Evolutionary conservation across 768 basidiomycete species (phyloP).

Genomic region (Boletus pseudopeckii): DNA sequence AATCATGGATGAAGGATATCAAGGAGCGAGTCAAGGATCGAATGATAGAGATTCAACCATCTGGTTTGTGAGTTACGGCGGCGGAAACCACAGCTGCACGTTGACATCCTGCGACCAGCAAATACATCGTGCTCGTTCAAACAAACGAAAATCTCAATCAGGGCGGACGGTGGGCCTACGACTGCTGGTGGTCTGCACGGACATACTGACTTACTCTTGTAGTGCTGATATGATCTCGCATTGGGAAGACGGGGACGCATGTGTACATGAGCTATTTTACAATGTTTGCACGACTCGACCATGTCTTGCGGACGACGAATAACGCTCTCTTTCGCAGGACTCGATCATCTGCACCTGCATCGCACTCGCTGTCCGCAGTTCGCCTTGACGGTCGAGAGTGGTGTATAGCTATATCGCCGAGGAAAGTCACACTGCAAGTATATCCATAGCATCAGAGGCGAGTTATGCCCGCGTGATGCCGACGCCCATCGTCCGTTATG

Average conservation of each 20-base stretch:
- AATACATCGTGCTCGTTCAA: slow-evolving; percentile 84
- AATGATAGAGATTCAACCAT: slow-evolving; percentile 79
- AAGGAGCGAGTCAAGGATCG: slow-evolving; percentile 81
- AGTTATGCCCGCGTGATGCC: slow-evolving; percentile 17
- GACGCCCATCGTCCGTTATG: slow-evolving; percentile 13
- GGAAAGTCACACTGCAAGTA: slow-evolving; percentile 18
- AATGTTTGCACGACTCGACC: slow-evolving; percentile 52
- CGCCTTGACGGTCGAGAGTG: slow-evolving; percentile 24
- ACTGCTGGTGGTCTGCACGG: slow-evolving; percentile 1
- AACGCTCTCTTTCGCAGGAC: slow-evolving; percentile 47
- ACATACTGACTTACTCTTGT: slow-evolving; percentile 3
- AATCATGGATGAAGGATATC: slow-evolving; percentile 79
- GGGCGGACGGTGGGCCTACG: slow-evolving; percentile 65
- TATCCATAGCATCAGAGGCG: slow-evolving; percentile 16
- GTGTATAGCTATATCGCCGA: slow-evolving; percentile 24
- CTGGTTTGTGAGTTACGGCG: slow-evolving; percentile 65
- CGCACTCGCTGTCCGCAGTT: slow-evolving; percentile 56
- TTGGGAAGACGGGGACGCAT: slow-evolving; percentile 82
- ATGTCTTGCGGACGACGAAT: slow-evolving; percentile 7
- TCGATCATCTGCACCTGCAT: slow-evolving; percentile 65
- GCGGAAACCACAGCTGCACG: slow-evolving; percentile 1
- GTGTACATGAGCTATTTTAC: slow-evolving; percentile 73
- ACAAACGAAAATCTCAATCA: slow-evolving; percentile 83
- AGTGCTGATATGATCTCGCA: slow-evolving; percentile 83
- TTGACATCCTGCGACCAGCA: slow-evolving; percentile 44